These are phyloP conservation scores for Triadica sebifera DNA, from an alignment of 345 rosid species.

Conservation along the genomic window DNA sequence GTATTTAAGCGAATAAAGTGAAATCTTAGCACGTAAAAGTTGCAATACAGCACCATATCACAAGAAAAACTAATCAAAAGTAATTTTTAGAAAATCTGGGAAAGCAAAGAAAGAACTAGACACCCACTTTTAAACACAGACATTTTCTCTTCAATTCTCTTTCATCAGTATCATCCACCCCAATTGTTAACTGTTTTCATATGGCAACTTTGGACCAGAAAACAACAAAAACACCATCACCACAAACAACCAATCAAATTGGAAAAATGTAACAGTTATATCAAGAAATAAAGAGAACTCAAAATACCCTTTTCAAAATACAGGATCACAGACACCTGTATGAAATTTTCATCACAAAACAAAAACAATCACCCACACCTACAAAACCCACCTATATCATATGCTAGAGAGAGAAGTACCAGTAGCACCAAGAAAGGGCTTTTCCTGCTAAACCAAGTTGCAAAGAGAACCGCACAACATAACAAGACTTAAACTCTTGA, in stretches of 20 bases:
- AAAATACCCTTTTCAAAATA: slow-evolving; percentile 9
- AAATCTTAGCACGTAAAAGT: slow-evolving; percentile 23
- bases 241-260: slow-evolving; percentile 2
- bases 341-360: slow-evolving; percentile 15
- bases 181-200: not conserved
- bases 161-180: not conserved
- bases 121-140: not conserved
- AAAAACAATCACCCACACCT: slow-evolving; percentile 24
- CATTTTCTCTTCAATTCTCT: not conserved
- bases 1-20: not conserved
- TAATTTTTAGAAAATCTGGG: slow-evolving; percentile 8
- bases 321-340: slow-evolving; percentile 7
- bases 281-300: not conserved
- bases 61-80: slow-evolving; percentile 16
- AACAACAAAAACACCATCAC: slow-evolving; percentile 20
- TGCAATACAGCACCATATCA: slow-evolving; percentile 15
- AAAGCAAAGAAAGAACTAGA: not conserved
- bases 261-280: not conserved
- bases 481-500: slow-evolving; percentile 19
- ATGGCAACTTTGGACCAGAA: not conserved
- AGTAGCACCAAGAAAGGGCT: slow-evolving; percentile 43
- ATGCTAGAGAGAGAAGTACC: slow-evolving; percentile 11
- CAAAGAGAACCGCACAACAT: slow-evolving; percentile 67
- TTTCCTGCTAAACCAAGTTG: slow-evolving; percentile 45
- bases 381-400: slow-evolving; percentile 9